phyloP scores from a whole-genome alignment of 176 grass and related monocot genomes.

The Oryza rufipogon region DNA sequence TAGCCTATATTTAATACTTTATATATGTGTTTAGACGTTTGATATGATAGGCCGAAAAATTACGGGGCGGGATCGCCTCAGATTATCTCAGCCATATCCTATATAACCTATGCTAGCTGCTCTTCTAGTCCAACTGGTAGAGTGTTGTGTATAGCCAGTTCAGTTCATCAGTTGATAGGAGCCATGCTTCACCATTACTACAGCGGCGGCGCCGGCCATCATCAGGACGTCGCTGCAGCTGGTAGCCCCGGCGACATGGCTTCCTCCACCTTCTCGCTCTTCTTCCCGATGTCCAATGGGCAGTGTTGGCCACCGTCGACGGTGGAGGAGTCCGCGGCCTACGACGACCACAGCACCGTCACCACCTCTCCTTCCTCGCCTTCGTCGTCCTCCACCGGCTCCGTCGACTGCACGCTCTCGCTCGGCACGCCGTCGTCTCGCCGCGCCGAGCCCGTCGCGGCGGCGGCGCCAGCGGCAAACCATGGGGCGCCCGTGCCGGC shows the following conservation, averaged over 20 bases:
- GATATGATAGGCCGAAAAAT: too few relatives aligned
- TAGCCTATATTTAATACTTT: too few relatives aligned
- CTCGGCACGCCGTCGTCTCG: constrained; percentile 79
- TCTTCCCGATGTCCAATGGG: constrained; percentile 29
- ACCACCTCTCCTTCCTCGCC: constrained; percentile 40
- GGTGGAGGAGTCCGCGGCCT: background rate
- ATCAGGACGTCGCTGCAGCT: background rate
- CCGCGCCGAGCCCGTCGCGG: background rate
- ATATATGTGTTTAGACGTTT: too few relatives aligned
- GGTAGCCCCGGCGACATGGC: background rate
- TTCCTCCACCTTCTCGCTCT: constrained; percentile 43
- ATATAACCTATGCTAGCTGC: constrained; percentile 31
- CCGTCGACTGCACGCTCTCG: constrained; percentile 91
- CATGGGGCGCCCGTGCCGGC: background rate
- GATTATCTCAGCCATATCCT: constrained; percentile 9
- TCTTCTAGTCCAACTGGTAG: background rate
- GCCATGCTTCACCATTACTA: constrained; percentile 20
- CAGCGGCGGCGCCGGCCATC: background rate
- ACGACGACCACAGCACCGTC: constrained; percentile 51
- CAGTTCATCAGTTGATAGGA: too few relatives aligned
- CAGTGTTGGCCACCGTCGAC: background rate
- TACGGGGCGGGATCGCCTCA: too few relatives aligned
- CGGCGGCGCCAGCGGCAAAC: background rate
- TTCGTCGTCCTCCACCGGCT: constrained; percentile 35
- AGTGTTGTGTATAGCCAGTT: too few relatives aligned